Evolutionary conservation across 805 yeast species (phyloP), one percentile per base, ranked within the genome.

Genomic region (Kazachstania kunashirensis): DNA sequence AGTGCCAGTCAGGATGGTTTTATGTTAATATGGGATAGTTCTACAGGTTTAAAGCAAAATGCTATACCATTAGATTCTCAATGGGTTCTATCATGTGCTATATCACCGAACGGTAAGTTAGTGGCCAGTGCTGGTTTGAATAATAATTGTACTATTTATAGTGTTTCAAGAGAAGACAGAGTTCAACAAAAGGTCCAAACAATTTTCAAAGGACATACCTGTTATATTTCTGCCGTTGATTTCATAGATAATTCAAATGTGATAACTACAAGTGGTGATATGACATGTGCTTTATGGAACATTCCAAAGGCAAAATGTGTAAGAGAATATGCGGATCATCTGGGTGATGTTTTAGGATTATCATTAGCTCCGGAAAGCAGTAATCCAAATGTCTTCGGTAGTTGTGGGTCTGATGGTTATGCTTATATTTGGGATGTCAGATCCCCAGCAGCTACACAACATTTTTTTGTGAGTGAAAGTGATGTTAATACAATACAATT

Each of bases 1-100:
- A 73, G 85, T 34, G 85, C 84, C 0, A 78, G 89, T 18, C 95
- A 84, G 53, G 96, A 88, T 58, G 95, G 95, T 2, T 81, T 75
- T 51, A 65, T 85, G 65, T 66, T 88, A 26, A 58, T 84, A 15
- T 88, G 96, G 96, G 89, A 86, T 55, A 68, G 84, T 0, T 62
- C 70, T 3, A 71, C 84, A 0, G 88, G 86, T 3, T 63, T 72
- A 44, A 88, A 86, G 51, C 63, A 71, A 37, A 75, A 76, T 37
- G 84, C 85, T 1, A 72, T 86, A 13, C 71, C 77, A 4, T 61
- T 86, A 38, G 84, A 79, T 33, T 81, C 81, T 31, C 80, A 77
- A 31, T 85, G 92, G 83, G 86, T 83, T 1, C 67, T 83, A 35
- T 63, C 82, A 6, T 79, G 94, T 63, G 85, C 79, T 3, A 70